Conservation (phyloP, 1,284 basidiomycete genomes). For the Xerocomus nothofagi region DNA sequence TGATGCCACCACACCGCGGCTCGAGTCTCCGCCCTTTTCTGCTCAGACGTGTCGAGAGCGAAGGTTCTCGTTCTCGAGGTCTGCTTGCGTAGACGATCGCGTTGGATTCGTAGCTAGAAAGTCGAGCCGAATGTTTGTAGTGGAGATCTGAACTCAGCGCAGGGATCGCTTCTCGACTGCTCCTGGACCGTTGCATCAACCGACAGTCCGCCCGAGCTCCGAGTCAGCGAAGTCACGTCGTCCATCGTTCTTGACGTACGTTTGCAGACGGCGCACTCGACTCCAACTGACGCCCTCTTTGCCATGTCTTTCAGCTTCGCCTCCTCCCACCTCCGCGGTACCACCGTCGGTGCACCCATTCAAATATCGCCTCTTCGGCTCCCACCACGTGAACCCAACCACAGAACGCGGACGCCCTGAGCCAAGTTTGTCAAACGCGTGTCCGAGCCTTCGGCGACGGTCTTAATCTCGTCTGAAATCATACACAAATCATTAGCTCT, state of each 20-base stretch:
- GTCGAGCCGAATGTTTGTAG: slow-evolving; percentile 1
- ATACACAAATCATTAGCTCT: slow-evolving; percentile 28
- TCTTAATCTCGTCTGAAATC: slow-evolving; percentile 37
- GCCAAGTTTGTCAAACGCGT: slow-evolving; percentile 39
- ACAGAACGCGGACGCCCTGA: slow-evolving; percentile 33
- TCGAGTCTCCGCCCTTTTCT: slow-evolving; percentile 6
- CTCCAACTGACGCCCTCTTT: slow-evolving; percentile 29
- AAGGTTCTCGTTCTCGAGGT: not conserved
- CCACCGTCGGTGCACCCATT: slow-evolving; percentile 13
- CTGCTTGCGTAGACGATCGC: not conserved
- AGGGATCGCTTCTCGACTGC: slow-evolving; percentile 18
- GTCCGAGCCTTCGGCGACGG: slow-evolving; percentile 32
- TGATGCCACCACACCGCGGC: not conserved
- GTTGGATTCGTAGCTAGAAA: not conserved
- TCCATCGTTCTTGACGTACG: slow-evolving; percentile 22
- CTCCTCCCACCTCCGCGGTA: slow-evolving; percentile 13
- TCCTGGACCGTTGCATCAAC: slow-evolving; percentile 26
- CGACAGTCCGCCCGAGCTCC: slow-evolving; percentile 35
- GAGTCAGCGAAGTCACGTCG: slow-evolving; percentile 36
- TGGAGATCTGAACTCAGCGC: slow-evolving; percentile 33
- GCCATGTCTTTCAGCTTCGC: slow-evolving; percentile 20
- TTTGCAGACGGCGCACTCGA: slow-evolving; percentile 21
- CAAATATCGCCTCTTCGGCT: slow-evolving; percentile 33
- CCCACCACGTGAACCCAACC: slow-evolving; percentile 36
- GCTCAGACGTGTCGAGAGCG: not conserved